phyloP scores from a whole-genome alignment of 2,329 filamentous ascomycete species.

The Aspergillus awamori region DNA sequence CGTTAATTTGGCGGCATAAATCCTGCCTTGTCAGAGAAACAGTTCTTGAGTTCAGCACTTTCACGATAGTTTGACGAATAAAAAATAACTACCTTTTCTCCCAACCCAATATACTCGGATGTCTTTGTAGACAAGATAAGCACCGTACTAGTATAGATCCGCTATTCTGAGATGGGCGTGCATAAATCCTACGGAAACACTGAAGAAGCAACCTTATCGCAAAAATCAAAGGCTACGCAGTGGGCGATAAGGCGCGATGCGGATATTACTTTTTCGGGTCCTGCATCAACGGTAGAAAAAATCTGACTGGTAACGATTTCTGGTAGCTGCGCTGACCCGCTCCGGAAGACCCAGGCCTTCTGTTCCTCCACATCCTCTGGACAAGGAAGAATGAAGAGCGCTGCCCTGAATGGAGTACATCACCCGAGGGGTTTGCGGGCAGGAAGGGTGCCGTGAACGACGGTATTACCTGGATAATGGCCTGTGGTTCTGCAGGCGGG shows the following conservation, averaged over 20 bases:
- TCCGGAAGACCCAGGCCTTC: constrained; percentile 9
- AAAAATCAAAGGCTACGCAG: not conserved
- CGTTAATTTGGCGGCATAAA: constrained; percentile 38
- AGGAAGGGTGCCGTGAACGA: constrained; percentile 69
- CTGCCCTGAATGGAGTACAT: constrained; percentile 45
- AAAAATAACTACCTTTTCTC: constrained; percentile 25
- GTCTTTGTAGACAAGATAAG: not conserved
- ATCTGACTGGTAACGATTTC: constrained; percentile 3
- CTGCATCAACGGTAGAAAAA: constrained; percentile 6
- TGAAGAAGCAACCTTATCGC: not conserved
- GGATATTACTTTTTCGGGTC: not conserved
- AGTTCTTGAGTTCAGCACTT: constrained; percentile 38
- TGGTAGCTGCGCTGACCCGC: constrained; percentile 1
- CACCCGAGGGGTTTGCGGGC: constrained; percentile 54
- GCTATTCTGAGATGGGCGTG: not conserved
- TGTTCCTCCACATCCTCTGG: not conserved
- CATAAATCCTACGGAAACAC: not conserved
- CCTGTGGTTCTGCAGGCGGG: constrained; percentile 75
- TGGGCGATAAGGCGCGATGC: not conserved
- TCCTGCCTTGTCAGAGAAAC: constrained; percentile 35
- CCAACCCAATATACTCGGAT: not conserved
- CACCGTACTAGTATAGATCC: not conserved
- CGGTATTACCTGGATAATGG: constrained; percentile 76
- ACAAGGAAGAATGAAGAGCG: constrained; percentile 32
- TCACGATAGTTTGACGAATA: constrained; percentile 45